Base-by-base conservation (phyloP, 768 basidiomycete genomes). In the Pulveroboletus sp. region DNA sequence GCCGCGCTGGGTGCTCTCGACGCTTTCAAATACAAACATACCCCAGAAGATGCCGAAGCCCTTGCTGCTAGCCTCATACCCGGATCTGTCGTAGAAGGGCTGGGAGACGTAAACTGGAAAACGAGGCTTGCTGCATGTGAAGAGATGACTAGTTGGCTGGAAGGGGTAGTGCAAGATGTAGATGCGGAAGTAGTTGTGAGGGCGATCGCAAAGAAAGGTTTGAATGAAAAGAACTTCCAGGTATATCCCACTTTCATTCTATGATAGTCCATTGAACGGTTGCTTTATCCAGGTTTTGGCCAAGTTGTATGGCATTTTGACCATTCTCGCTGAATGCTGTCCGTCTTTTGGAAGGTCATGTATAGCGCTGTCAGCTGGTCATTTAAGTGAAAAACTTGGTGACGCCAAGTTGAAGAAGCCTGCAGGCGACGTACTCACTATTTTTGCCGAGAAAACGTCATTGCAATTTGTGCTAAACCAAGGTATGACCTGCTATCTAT, bases 181-280 rank as follows among this genome's bases (percentile, higher is more conserved):
- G 95, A 99, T 56, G 83, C 87, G 12, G 97, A 99, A 67, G 82
- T 99, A 5, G 60, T 99, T 32, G 81, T 97, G 17, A 78, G 95
- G 21, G 85, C 88, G 56, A 69, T 98, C 50, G 85, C 81, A 4
- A 98, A 95, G 75, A 92, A 90, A 55, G 93, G 94, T 3, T 97
- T 93, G 94, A 80, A 77, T n/a, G 97, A 99, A 72, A 98, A 97
- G 75, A 99, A 98, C 61, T 99, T 99, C 57, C 95, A 99, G 74
- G 94, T 89, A 51, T 47, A 24, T 41, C 69, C 60, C 20, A 5
- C 19, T 24, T 46, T 36, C 43, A 1, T 6, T 13, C 23, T 6
- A 25, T 35, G n/a, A 37, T 16, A 17, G 32, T 48, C 5, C n/a
- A 38, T 51, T 59, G 23, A 62, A 57, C 38, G 11, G 20, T 36